Evolutionary conservation across 2,329 filamentous ascomycete species (phyloP).

Genomic region (Neonectria hederae): DNA sequence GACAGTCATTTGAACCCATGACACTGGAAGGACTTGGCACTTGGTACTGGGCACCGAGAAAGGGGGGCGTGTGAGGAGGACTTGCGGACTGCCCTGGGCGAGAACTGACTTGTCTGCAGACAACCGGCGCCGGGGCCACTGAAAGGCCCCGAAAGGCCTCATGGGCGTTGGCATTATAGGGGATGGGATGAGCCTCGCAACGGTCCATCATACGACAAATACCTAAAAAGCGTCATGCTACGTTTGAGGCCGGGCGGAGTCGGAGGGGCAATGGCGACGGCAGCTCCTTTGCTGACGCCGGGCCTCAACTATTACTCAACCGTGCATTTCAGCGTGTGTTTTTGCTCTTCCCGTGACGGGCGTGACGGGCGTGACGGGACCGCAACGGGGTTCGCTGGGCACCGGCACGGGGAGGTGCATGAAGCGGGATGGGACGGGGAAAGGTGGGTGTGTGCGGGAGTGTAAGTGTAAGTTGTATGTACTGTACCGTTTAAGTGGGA

Average conservation of each 20-base stretch:
- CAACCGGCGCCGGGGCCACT: conserved; percentile 25
- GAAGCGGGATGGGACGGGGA: conserved; percentile 28
- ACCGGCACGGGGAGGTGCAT: conserved; percentile 32
- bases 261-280: conserved; percentile 26
- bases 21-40: not conserved
- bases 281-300: conserved; percentile 28
- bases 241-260: conserved; percentile 35
- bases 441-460: conserved; percentile 3
- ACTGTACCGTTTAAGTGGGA: not conserved
- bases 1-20: conserved; percentile 28
- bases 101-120: conserved; percentile 5
- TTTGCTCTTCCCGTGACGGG: conserved; percentile 34
- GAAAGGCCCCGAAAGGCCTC: conserved; percentile 11
- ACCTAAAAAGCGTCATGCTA: conserved; percentile 33
- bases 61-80: conserved; percentile 13
- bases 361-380: conserved; percentile 34
- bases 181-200: conserved; percentile 27
- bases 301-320: conserved; percentile 36
- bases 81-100: not conserved
- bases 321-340: conserved; percentile 33
- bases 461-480: not conserved
- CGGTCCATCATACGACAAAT: conserved; percentile 38
- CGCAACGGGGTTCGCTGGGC: conserved; percentile 29
- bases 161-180: conserved; percentile 21
- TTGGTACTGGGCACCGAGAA: conserved; percentile 16